Evolutionary conservation across 1,139 yeast genomes (phyloP), one percentile per base, ranked within the genome.

Genomic region (Petasospora fabianii): DNA sequence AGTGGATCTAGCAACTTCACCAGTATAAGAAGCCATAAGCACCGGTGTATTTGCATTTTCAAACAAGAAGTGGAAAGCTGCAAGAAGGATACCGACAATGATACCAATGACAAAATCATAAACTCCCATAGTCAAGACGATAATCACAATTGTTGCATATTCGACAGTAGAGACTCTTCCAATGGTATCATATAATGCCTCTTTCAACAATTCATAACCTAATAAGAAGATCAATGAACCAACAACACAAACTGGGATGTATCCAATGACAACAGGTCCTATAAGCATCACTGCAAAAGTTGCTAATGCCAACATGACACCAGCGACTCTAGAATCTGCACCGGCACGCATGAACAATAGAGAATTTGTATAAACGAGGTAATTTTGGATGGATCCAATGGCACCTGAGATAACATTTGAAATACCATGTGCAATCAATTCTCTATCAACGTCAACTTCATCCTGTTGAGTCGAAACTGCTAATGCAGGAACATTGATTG

Each of bases 31-130:
- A 3, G 92, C 94, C 47, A 78, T 75, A 13, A 92, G 79, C 8
- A 94, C 90, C 19, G 94, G 86, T 21, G 82, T 74, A 33, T 87
- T 76, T 3, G 96, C 90, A 10, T 96, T 95, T 51, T 86, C 95
- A 35, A 90, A 84, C 15, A 92, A 88, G 66, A 88, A 92, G 21
- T 94, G 84, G 50, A 88, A 76, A 60, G 97, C 90, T 0, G 98
- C 97, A 42, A 92, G 69, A 33, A 92, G 68, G 30, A 92, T 84
- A 42, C 98, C 98, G 19, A 84, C 90, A 41, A 92, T 68, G 30
- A 92, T 87, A 40, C 98, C 98, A 50, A 80, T 74, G 7, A 92
- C 98, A 61, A 92, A 92, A 62, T 92, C 98, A 73, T 86, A 84
- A 2, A 84, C 82, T 4, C 97, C 98, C 98, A 94, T 92, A 0